Evolutionary conservation across 2,329 filamentous ascomycete species (phyloP).

Genomic region (Phoma herbarum): DNA sequence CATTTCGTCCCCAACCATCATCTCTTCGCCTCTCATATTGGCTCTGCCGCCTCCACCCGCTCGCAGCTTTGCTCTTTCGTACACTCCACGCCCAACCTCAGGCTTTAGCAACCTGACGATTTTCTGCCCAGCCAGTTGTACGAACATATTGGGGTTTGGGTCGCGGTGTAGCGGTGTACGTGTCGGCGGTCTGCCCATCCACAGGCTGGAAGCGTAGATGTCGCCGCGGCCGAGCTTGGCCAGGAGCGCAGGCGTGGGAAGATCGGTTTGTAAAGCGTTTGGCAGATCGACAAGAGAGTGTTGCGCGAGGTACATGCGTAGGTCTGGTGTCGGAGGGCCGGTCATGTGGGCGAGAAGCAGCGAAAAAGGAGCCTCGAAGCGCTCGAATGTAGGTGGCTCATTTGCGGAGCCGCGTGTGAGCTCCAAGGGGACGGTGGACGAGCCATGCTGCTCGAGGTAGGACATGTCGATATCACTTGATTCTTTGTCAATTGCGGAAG

Average conservation of each 20-base stretch:
- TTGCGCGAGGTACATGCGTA: constrained; percentile 84
- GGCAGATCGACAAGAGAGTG: constrained; percentile 77
- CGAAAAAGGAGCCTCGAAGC: constrained; percentile 68
- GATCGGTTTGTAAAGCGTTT: constrained; percentile 65
- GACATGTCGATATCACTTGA: constrained; percentile 31
- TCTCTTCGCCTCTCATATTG: constrained; percentile 78
- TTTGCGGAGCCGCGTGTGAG: constrained; percentile 53
- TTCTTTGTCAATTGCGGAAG: constrained; percentile 2
- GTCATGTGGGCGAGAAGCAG: constrained; percentile 68
- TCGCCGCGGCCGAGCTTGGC: constrained; percentile 74
- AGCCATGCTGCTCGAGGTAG: constrained; percentile 53
- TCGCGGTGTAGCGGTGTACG: constrained; percentile 92
- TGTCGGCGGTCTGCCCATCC: constrained; percentile 86
- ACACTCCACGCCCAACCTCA: constrained; percentile 69
- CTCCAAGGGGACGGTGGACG: constrained; percentile 67
- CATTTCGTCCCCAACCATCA: constrained; percentile 86
- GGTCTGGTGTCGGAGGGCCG: constrained; percentile 40
- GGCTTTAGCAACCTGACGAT: constrained; percentile 75
- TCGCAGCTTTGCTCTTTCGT: constrained; percentile 56
- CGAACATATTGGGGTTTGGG: constrained; percentile 92
- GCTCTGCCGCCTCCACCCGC: constrained; percentile 57
- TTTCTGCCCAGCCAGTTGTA: constrained; percentile 81
- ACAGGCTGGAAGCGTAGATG: constrained; percentile 86
- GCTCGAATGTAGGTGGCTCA: constrained; percentile 60
- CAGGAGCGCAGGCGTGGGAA: constrained; percentile 74